Conservation (phyloP, 495 filamentous ascomycete species). For the Aspergillus mulundensis region DNA sequence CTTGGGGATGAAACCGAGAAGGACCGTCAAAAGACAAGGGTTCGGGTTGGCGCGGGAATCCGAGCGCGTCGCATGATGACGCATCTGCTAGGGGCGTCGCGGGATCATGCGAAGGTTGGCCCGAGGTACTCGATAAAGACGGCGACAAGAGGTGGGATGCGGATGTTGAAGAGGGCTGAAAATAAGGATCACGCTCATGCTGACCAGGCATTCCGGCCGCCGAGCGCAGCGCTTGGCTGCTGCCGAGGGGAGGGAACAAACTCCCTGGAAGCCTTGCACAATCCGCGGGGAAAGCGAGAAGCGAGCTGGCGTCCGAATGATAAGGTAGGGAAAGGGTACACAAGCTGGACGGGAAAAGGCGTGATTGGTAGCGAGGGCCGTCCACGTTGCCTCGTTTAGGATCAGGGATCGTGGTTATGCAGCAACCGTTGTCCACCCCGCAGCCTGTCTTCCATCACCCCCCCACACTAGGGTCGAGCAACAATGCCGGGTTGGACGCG, state of each 20-base stretch:
- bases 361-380: slow-evolving; percentile 17
- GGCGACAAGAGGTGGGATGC: slow-evolving; percentile 1
- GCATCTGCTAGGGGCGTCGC: slow-evolving; percentile 5
- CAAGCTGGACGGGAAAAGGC: not conserved
- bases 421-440: slow-evolving; percentile 19
- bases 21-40: slow-evolving; percentile 3
- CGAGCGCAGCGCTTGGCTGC: slow-evolving; percentile 12
- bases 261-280: slow-evolving; percentile 10
- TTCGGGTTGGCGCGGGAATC: slow-evolving; percentile 11
- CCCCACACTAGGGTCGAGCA: slow-evolving; percentile 11
- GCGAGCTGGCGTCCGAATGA: slow-evolving; percentile 4
- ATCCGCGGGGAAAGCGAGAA: slow-evolving; percentile 5
- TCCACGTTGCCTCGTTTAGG: slow-evolving; percentile 23
- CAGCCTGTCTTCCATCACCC: slow-evolving; percentile 18
- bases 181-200: slow-evolving; percentile 7
- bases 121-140: slow-evolving; percentile 5
- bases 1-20: not conserved
- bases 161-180: slow-evolving; percentile 11
- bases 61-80: slow-evolving; percentile 12
- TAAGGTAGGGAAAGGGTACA: slow-evolving; percentile 7
- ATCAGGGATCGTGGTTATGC: slow-evolving; percentile 23
- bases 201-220: slow-evolving; percentile 18
- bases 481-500: not conserved
- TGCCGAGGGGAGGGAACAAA: slow-evolving; percentile 6
- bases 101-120: slow-evolving; percentile 9